Evolutionary conservation across 192 early-diverging fungal species (phyloP).

Genomic region (Funneliformis mosseae): DNA sequence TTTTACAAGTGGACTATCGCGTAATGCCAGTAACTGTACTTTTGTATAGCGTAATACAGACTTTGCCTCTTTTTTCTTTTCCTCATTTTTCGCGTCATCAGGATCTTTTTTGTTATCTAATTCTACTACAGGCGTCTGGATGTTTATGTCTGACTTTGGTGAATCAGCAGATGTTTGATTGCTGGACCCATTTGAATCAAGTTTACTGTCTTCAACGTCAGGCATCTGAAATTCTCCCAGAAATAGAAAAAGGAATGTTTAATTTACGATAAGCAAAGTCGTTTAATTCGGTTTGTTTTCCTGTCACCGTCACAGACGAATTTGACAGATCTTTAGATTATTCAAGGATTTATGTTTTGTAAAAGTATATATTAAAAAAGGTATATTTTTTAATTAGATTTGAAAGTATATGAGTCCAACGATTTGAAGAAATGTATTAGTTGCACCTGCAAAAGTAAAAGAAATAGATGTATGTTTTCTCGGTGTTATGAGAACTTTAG

Average conservation of each 20-base stretch:
- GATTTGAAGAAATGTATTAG: neutral
- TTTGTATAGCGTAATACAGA: conserved; percentile 39
- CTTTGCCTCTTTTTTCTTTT: neutral
- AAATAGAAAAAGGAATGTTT: neutral
- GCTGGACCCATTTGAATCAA: neutral
- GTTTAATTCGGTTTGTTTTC: neutral
- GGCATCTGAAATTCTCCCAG: conserved; percentile 23
- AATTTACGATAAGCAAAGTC: neutral
- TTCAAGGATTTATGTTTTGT: neutral
- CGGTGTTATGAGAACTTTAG: neutral
- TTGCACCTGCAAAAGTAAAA: neutral
- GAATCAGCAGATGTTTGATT: conserved; percentile 13
- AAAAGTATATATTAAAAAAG: no score
- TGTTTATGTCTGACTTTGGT: neutral
- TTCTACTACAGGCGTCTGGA: neutral
- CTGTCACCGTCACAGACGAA: conserved; percentile 27
- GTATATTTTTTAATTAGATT: neutral
- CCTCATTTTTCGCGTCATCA: conserved; percentile 13
- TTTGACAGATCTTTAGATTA: neutral
- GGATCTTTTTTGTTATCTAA: neutral
- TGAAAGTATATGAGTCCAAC: neutral
- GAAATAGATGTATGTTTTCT: neutral
- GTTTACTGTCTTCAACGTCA: conserved; percentile 2
- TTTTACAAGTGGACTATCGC: conserved; percentile 46
- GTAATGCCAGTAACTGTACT: conserved; percentile 45